These are phyloP conservation scores for Zoysia matrella DNA, from an alignment of 202 grass and related monocot genomes.

Conservation along the genomic window DNA sequence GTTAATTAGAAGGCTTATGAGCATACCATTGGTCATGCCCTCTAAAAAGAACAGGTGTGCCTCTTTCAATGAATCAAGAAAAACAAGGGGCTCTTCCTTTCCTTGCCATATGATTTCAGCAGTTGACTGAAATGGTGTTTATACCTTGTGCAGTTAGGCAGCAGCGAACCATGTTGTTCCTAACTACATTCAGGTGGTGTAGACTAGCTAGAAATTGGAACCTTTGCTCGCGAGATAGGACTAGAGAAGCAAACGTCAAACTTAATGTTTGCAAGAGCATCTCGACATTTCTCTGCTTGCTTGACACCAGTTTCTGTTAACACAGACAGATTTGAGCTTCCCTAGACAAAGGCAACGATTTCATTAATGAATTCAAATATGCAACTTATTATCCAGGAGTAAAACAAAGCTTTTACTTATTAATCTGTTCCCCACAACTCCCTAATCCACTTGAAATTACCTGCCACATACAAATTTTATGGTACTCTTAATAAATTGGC, in stretches of 20 bases:
- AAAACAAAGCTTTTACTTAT: no score
- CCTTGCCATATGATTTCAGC: conserved; percentile 68
- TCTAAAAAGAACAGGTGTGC: conserved; percentile 85
- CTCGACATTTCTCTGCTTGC: conserved; percentile 72
- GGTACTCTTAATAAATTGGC: no score
- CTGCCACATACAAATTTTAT: no score
- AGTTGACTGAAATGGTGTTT: conserved; percentile 54
- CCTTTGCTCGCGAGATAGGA: conserved; percentile 85
- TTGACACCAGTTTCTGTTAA: conserved; percentile 67
- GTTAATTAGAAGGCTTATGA: conserved; percentile 4
- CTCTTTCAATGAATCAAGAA: conserved; percentile 86
- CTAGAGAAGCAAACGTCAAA: conserved; percentile 81
- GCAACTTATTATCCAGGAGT: neutral
- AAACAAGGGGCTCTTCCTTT: conserved; percentile 70
- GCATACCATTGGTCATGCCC: conserved; percentile 89
- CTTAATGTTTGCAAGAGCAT: conserved; percentile 62
- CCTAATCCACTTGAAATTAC: no score
- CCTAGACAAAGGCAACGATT: conserved; percentile 50
- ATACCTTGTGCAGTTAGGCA: neutral
- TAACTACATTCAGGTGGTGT: neutral
- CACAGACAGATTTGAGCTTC: conserved; percentile 82
- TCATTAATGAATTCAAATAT: conserved; percentile 32
- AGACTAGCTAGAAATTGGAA: conserved; percentile 40
- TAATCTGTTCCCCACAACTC: no score
- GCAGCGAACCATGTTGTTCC: neutral